A percentile compares a stretch with the other conserved stretches of the same genome.
phyloP scores from a whole-genome alignment of 805 yeast genomes.

The Candida michaelii region DNA sequence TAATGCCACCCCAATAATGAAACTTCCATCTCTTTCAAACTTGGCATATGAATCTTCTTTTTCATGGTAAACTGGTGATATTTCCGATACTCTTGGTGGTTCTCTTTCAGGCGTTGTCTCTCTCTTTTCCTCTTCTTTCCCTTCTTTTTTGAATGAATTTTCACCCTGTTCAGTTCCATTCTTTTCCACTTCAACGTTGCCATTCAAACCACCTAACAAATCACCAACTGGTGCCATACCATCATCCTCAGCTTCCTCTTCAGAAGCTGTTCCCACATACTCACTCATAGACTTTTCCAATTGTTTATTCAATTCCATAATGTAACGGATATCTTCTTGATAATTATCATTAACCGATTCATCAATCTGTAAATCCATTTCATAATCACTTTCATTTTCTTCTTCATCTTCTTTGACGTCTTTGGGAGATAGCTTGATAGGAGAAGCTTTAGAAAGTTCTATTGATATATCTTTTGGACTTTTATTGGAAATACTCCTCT shows the following conservation, averaged over 20 bases:
- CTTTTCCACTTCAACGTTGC: neutral
- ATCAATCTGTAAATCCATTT: constrained; percentile 1
- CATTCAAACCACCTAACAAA: neutral
- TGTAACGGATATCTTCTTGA: constrained; percentile 10
- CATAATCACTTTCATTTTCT: constrained; percentile 3
- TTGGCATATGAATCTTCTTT: constrained; percentile 9
- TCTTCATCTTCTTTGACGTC: neutral
- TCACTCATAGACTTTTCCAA: constrained; percentile 13
- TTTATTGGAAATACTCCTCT: neutral
- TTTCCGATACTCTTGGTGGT: neutral
- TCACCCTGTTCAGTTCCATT: neutral
- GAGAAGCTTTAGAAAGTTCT: too few species aligned
- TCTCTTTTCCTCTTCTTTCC: neutral
- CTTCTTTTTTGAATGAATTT: too few species aligned
- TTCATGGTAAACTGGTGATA: constrained; percentile 4
- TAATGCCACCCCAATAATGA: constrained; percentile 8
- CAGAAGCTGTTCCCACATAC: neutral
- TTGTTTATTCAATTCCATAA: constrained; percentile 11
- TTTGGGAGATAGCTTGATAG: too few species aligned
- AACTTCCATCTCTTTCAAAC: constrained; percentile 10
- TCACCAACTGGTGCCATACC: neutral
- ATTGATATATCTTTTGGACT: too few species aligned
- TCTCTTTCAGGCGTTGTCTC: neutral
- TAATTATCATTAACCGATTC: constrained; percentile 4
- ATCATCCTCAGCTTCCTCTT: constrained; percentile 1